Base-by-base conservation (phyloP, 345 rosid species). In the Luvunga scandens region DNA sequence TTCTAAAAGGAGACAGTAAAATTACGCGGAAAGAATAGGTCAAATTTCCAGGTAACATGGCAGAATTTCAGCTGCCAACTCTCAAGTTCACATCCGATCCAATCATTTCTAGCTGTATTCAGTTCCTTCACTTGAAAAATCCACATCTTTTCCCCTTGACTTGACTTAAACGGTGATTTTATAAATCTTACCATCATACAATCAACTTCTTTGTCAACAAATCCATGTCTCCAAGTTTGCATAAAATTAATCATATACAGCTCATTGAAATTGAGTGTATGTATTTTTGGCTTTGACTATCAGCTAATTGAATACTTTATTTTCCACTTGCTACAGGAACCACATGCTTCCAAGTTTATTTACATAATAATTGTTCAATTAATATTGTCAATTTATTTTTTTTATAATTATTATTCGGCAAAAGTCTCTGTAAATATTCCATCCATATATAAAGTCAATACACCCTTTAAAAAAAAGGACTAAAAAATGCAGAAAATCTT, bases 71-170 rank as follows among this genome's bases (percentile, higher is more conserved):
- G 79, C 55, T 66, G n/a, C 64, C 9, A 36, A 59, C 45, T 33
- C 50, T 14, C 36, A 45, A 18, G 57, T 18, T 53, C 48, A 63
- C 25, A 9, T 24, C 39, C 24, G 14, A 64, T 42, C 59, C 24
- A 24, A 64, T 42, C 59, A 65, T 31, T 30, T 31, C 50, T 75
- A 75, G 78, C 78, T 75, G 78, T 75, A 75, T 7, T 24, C 71
- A 75, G 31, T 24, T 65, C 50, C 50, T 75, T n/a, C 14, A 2
- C 50, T 45, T 69, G 59, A 69, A 69, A 69, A 48, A 14, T 45
- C 39, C 21, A 36, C 71, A 5, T 28, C 21, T 66, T 19, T 21
- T 25, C 34, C 73, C 9, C 60, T 55, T 22, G 5, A 57, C 65
- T 57, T 9, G 38, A 25, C 27, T 34, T 33, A 73, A 64, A 48